Percentiles rank a stretch among this genome's conserved stretches.
These are phyloP conservation scores for Beauveria pseudobassiana DNA, from an alignment of 2,329 filamentous ascomycete genomes.

Conservation along the genomic window DNA sequence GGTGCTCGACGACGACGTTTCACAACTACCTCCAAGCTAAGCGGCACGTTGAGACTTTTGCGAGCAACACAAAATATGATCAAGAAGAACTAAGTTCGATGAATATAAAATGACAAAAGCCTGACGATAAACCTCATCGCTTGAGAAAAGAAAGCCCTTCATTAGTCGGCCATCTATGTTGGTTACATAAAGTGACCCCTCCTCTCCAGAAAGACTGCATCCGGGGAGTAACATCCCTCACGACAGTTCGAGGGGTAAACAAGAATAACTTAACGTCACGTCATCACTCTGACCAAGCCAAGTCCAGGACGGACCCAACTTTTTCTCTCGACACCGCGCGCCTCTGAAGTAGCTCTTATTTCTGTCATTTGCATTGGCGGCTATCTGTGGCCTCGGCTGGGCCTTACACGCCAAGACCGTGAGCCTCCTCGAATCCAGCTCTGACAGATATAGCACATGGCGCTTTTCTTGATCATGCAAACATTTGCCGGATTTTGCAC, in stretches of 20 bases:
- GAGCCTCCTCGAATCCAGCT: not conserved
- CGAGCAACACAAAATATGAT: not conserved
- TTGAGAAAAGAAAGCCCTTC: not conserved
- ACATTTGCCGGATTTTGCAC: not conserved
- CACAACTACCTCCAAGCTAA: slow-evolving; percentile 12
- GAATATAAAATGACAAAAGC: not conserved
- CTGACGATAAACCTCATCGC: not conserved
- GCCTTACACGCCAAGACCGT: not conserved
- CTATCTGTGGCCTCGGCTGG: not conserved
- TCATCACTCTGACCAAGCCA: not conserved
- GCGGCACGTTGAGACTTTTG: slow-evolving; percentile 6
- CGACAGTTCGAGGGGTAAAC: too few species aligned
- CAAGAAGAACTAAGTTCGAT: too few species aligned
- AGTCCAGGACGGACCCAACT: not conserved
- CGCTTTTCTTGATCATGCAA: not conserved
- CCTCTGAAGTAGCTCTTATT: not conserved
- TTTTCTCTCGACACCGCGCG: not conserved
- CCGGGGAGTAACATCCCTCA: too few species aligned
- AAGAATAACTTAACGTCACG: not conserved
- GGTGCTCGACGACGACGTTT: slow-evolving; percentile 12
- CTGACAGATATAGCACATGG: not conserved
- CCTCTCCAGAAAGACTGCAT: too few species aligned
- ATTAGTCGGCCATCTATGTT: too few species aligned
- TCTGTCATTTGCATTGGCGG: not conserved
- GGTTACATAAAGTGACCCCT: too few species aligned